phyloP scores from a whole-genome alignment of 2,329 filamentous ascomycete genomes.

The Trichoderma simmonsii region DNA sequence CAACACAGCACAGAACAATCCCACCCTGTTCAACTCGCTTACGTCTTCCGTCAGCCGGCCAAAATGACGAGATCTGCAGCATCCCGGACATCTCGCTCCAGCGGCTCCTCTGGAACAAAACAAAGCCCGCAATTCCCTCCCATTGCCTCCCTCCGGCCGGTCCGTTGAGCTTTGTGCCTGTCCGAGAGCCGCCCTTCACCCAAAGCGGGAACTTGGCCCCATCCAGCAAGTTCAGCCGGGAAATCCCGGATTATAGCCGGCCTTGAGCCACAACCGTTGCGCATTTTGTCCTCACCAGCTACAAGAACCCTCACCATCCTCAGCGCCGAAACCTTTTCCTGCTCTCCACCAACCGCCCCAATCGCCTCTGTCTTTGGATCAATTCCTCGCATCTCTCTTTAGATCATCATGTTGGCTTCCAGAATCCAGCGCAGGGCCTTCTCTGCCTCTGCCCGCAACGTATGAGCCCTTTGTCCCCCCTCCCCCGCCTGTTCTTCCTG shows the following conservation, averaged over 20 bases:
- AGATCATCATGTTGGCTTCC: conserved; percentile 66
- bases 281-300: conserved; percentile 10
- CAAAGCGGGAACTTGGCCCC: background rate
- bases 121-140: background rate
- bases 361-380: conserved; percentile 12
- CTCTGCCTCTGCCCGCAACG: conserved; percentile 74
- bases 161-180: conserved; percentile 2
- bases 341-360: conserved; percentile 15
- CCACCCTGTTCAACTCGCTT: background rate
- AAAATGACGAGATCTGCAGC: background rate
- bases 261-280: conserved; percentile 9
- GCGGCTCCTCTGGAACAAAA: background rate
- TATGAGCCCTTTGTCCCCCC: conserved; percentile 43
- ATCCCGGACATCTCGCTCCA: background rate
- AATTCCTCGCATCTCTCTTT: conserved; percentile 19
- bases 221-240: conserved; percentile 11
- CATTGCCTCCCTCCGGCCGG: conserved; percentile 9
- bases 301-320: conserved; percentile 13
- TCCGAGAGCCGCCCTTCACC: background rate
- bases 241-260: conserved; percentile 26
- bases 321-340: conserved; percentile 12
- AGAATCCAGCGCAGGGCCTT: conserved; percentile 74
- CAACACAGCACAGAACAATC: background rate
- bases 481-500: background rate
- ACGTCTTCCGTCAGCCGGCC: background rate